Conservation (phyloP, 192 early-diverging fungal species). For the Entomortierella beljakovae region DNA sequence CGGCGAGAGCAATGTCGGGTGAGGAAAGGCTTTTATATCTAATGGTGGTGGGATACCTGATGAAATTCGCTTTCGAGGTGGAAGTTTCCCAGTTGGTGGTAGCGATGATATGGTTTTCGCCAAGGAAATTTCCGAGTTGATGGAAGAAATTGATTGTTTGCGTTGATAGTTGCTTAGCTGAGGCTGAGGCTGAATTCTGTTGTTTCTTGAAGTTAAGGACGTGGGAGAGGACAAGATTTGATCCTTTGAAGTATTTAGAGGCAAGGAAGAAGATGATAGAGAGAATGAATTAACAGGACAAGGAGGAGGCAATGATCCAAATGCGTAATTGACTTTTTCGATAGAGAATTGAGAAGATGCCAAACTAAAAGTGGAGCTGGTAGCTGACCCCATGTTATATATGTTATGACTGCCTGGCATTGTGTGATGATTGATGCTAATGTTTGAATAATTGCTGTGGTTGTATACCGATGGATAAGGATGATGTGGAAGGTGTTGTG, state of each 20-base stretch:
- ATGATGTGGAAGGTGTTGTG: slow-evolving; percentile 18
- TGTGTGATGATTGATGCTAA: slow-evolving; percentile 19
- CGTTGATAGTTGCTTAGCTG: background rate
- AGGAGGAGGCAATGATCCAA: slow-evolving; percentile 46
- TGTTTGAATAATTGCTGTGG: slow-evolving; percentile 16
- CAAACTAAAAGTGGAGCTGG: slow-evolving; percentile 25
- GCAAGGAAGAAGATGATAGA: slow-evolving; percentile 36
- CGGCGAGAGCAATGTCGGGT: background rate
- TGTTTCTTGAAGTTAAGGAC: slow-evolving; percentile 5
- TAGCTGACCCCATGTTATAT: slow-evolving; percentile 25
- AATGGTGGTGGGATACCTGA: slow-evolving; percentile 8
- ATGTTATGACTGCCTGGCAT: slow-evolving; percentile 18
- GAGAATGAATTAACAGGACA: slow-evolving; percentile 21
- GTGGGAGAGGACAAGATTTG: slow-evolving; percentile 1
- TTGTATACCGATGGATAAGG: slow-evolving; percentile 20
- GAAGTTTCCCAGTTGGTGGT: slow-evolving; percentile 2
- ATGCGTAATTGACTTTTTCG: slow-evolving; percentile 36
- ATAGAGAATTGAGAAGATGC: slow-evolving; percentile 25
- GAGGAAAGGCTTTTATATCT: slow-evolving; percentile 15
- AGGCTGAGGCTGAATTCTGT: background rate
- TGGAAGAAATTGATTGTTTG: slow-evolving; percentile 7
- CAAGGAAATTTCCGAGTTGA: slow-evolving; percentile 9
- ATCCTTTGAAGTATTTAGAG: slow-evolving; percentile 18
- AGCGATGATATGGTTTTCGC: background rate
- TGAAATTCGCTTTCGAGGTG: slow-evolving; percentile 1